Conservation (phyloP, 192 early-diverging fungal species). For the Rhizophagus sp. region DNA sequence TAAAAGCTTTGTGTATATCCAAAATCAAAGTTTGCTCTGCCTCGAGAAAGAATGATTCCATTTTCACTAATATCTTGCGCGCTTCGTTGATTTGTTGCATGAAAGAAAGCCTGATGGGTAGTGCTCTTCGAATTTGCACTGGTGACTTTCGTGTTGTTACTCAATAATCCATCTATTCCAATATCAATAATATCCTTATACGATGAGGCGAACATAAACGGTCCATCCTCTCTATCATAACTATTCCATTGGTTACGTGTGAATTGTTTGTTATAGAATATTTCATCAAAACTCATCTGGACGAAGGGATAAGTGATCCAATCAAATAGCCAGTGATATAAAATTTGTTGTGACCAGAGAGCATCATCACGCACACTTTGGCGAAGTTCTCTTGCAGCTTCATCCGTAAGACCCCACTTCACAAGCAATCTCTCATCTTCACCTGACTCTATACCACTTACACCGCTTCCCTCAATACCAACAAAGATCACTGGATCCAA, state of each 20-base stretch:
- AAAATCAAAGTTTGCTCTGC: background rate
- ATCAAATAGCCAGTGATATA: background rate
- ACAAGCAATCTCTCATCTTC: conserved; percentile 8
- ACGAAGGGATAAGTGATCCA: background rate
- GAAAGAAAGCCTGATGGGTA: background rate
- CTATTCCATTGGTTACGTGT: background rate
- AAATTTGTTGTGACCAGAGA: background rate
- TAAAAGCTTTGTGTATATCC: too few relatives aligned
- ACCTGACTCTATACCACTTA: background rate
- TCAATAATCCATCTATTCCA: background rate
- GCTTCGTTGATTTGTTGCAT: background rate
- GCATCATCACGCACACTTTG: background rate
- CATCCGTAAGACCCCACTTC: conserved; percentile 8
- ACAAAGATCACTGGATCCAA: background rate
- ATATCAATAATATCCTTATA: background rate
- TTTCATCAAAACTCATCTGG: background rate
- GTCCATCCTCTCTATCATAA: background rate
- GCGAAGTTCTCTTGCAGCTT: background rate
- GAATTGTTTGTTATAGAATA: background rate
- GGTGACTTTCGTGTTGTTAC: background rate
- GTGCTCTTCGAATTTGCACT: background rate
- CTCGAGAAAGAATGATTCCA: background rate
- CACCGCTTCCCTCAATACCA: background rate
- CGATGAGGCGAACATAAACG: background rate
- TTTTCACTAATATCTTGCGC: background rate